Evolutionary conservation across 805 yeast species (phyloP).

Genomic region (Millerago galiae): DNA sequence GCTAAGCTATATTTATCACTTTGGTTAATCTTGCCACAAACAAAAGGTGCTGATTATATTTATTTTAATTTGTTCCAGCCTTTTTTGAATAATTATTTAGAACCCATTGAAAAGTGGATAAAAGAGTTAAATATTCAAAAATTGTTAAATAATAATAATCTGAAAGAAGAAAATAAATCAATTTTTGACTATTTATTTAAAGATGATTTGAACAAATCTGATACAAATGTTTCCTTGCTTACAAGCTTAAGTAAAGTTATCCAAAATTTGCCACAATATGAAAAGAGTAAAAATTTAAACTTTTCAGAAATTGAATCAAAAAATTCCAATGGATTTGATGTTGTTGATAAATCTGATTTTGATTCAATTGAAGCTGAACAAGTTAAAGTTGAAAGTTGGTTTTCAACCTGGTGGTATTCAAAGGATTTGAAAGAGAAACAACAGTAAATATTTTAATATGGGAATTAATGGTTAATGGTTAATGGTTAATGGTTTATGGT

Average conservation of each 20-base stretch:
- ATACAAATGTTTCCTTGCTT: background rate
- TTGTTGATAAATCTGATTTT: constrained; percentile 33
- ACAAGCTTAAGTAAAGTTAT: constrained; percentile 3
- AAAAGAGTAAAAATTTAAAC: background rate
- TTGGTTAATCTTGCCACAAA: constrained; percentile 56
- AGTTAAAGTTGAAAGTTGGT: background rate
- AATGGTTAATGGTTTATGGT: background rate
- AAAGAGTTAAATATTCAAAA: constrained; percentile 1
- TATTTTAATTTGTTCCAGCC: constrained; percentile 35
- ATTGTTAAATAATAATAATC: background rate
- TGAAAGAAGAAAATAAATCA: background rate
- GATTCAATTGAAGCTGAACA: constrained; percentile 4
- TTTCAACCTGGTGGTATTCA: background rate
- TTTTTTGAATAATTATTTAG: constrained; percentile 30
- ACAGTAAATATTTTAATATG: background rate
- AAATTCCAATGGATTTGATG: constrained; percentile 34
- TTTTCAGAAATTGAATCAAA: background rate
- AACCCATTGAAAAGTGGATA: constrained; percentile 24
- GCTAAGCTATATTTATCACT: constrained; percentile 40
- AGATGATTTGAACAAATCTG: background rate
- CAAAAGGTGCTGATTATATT: constrained; percentile 38
- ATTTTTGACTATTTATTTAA: background rate
- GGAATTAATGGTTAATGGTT: background rate
- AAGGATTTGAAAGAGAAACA: background rate
- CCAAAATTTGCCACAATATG: background rate